Base-by-base conservation (phyloP, 345 rosid species). In the Citrus hindsii region DNA sequence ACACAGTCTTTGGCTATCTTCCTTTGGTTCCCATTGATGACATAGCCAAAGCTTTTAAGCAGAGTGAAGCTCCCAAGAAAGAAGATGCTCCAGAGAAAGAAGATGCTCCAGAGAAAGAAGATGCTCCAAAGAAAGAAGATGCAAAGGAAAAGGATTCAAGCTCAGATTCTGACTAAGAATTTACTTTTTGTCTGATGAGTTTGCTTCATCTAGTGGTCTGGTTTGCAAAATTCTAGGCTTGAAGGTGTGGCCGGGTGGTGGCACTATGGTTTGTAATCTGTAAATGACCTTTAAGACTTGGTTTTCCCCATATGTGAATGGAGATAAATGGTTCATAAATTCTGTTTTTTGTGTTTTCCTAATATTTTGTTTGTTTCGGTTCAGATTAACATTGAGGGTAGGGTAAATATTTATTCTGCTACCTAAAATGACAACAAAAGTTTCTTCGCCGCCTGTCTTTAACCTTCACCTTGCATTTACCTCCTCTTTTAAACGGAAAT, bases 1-100 rank as follows among this genome's bases (percentile, higher is more conserved):
- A 89, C 72, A 55, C 86, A 7, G 68, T 87, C 22, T 76, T 91
- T 21, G 77, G 88, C 6, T 88, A 84, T 80, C 73, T 95, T 38
- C 98, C 99, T 0, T 69, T 88, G 77, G 85, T 95, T 27, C 98
- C 99, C 6, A 61, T 91, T 21, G 98, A 88, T 70, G 95, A 91
- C 70, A 82, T 93, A 14, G 79, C 85, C 1, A 82, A 87, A 83
- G 88, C 90, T 42, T 91, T 85, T 78, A 79, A 91, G 80, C 86
- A 85, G 38, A 85, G 79, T 9, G 77, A 79, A 59, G 85, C 87
- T 1, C 78, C 51, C 32, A 83, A 30, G 32, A 30, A 30, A 30
- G 32, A 30, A 30, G 32, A 30, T 30, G 32, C 32, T 30, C 4
- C 33, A 32, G 33, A 32, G 33, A 32, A 32, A 32, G 33, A 30